Conservation (phyloP, 164 flowering plant species). For the Aristolochia contorta region DNA sequence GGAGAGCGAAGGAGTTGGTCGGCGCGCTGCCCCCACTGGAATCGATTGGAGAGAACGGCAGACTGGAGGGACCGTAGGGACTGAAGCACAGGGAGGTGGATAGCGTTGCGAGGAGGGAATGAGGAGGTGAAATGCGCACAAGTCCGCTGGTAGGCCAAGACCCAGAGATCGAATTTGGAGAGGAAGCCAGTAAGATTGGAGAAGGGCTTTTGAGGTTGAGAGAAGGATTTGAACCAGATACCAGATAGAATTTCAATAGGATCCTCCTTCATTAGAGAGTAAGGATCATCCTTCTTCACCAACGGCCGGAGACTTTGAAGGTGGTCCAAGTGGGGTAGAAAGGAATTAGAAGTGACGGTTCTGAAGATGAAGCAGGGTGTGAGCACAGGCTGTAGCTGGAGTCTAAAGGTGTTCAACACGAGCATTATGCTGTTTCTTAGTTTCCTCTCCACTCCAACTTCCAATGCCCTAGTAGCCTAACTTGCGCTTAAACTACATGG, state of each 20-base stretch:
- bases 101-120: constrained; percentile 72
- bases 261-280: constrained; percentile 69
- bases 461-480: too few relatives aligned
- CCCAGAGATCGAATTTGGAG: constrained; percentile 82
- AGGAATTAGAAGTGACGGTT: constrained; percentile 10
- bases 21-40: constrained; percentile 49
- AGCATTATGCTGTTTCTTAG: too few relatives aligned
- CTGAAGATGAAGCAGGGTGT: background rate
- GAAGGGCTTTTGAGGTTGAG: constrained; percentile 24
- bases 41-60: constrained; percentile 46
- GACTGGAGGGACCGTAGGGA: constrained; percentile 54
- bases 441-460: too few relatives aligned
- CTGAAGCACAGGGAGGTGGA: constrained; percentile 41
- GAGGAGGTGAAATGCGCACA: constrained; percentile 69
- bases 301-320: constrained; percentile 5
- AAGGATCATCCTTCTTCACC: constrained; percentile 36
- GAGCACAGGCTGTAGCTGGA: too few relatives aligned
- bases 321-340: constrained; percentile 10
- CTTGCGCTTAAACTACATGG: too few relatives aligned
- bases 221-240: constrained; percentile 6
- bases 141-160: constrained; percentile 84
- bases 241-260: constrained; percentile 63
- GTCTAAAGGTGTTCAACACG: too few relatives aligned
- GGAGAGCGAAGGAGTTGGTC: constrained; percentile 50
- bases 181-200: constrained; percentile 77